A percentile compares a stretch with the other conserved stretches of the same genome.
phyloP scores from a whole-genome alignment of 2,329 filamentous ascomycete species.

The Paraphaeosphaeria minitans region DNA sequence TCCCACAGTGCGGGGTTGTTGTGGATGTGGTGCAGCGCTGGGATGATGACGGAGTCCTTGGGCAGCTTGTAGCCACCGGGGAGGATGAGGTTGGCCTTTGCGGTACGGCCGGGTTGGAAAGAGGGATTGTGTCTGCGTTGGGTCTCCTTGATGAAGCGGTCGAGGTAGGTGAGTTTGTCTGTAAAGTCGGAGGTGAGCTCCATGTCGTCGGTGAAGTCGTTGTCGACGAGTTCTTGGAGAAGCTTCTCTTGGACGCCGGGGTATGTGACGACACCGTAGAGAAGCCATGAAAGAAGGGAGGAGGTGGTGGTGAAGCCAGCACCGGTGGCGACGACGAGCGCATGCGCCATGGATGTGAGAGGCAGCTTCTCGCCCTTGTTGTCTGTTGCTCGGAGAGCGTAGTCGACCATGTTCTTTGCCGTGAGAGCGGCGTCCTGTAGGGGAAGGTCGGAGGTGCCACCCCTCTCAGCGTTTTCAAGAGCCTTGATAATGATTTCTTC shows the following conservation, averaged over 20 bases:
- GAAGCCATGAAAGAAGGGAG: constrained; percentile 62
- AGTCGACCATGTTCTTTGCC: constrained; percentile 52
- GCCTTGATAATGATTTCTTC: constrained; percentile 22
- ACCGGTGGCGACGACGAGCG: constrained; percentile 58
- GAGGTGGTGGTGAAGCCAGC: constrained; percentile 67
- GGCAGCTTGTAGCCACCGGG: constrained; percentile 65
- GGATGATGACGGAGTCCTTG: constrained; percentile 59
- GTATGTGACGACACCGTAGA: constrained; percentile 61
- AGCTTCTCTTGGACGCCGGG: constrained; percentile 62
- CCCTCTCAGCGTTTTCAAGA: constrained; percentile 19
- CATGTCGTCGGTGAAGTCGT: constrained; percentile 41
- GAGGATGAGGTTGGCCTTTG: constrained; percentile 61
- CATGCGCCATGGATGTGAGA: constrained; percentile 46
- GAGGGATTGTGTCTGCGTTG: constrained; percentile 65
- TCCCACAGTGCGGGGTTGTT: constrained; percentile 63
- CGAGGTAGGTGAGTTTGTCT: constrained; percentile 56
- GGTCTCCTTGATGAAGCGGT: constrained; percentile 66
- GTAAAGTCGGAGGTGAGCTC: constrained; percentile 47
- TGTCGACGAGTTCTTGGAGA: constrained; percentile 60
- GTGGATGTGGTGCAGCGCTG: constrained; percentile 53
- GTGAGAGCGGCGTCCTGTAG: constrained; percentile 47
- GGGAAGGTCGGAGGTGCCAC: constrained; percentile 37
- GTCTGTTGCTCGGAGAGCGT: constrained; percentile 59
- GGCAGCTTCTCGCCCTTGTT: constrained; percentile 61
- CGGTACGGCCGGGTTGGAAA: constrained; percentile 64